A percentile compares a stretch with the other conserved stretches of the same genome.
Conservation (phyloP, 305 asterid species). For the Andrographis paniculata region DNA sequence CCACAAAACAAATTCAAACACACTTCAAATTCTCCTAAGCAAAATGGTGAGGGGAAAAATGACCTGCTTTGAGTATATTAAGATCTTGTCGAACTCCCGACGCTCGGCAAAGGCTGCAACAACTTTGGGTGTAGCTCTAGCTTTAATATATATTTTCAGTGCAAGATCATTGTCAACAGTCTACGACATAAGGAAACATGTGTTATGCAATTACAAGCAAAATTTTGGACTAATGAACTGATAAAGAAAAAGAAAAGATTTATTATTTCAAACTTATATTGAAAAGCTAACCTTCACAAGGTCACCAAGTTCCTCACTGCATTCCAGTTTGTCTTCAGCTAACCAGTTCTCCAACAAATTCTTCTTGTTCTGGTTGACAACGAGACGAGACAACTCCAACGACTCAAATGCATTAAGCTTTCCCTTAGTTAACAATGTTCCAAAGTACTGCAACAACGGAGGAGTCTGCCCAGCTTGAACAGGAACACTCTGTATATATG, state of each 20-base stretch:
- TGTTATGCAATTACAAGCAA: too few relatives aligned
- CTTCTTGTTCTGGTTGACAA: slow-evolving; percentile 96
- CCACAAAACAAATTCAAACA: slow-evolving; percentile 2
- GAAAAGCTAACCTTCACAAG: slow-evolving; percentile 75
- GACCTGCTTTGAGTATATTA: slow-evolving; percentile 99
- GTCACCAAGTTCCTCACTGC: slow-evolving; percentile 99
- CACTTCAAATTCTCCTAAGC: slow-evolving; percentile 6
- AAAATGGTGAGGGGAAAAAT: slow-evolving; percentile 6
- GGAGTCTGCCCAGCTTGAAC: slow-evolving; percentile 99
- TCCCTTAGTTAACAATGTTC: slow-evolving; percentile 88
- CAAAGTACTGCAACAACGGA: slow-evolving; percentile 95
- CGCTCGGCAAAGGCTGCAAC: slow-evolving; percentile 99
- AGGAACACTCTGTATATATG: slow-evolving; percentile 81
- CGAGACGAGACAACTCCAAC: slow-evolving; percentile 92
- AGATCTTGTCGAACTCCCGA: slow-evolving; percentile 92
- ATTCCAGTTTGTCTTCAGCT: slow-evolving; percentile 96
- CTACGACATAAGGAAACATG: too few relatives aligned
- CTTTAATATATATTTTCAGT: slow-evolving; percentile 90
- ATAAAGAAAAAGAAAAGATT: too few relatives aligned
- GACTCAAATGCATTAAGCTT: slow-evolving; percentile 97
- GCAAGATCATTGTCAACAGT: slow-evolving; percentile 99
- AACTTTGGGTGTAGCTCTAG: slow-evolving; percentile 98
- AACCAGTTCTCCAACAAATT: slow-evolving; percentile 96
- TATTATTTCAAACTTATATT: slow-evolving; percentile 10
- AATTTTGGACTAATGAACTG: too few relatives aligned